Evolutionary conservation across 768 basidiomycete genomes (phyloP).

Genomic region (Pleurotus tuber-regium): DNA sequence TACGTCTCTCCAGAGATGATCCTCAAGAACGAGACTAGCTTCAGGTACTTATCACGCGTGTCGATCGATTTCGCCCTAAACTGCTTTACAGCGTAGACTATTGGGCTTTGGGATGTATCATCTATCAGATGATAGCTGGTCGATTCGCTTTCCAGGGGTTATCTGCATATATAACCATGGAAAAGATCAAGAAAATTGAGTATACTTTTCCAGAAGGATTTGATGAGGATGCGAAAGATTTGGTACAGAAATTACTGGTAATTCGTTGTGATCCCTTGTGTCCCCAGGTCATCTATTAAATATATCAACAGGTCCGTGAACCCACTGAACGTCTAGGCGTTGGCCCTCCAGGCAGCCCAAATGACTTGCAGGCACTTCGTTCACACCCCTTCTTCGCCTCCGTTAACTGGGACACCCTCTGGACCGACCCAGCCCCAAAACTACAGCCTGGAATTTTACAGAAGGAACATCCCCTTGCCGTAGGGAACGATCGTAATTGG

Average conservation of each 20-base stretch:
- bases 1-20: conserved; percentile 89
- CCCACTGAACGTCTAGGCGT: conserved; percentile 47
- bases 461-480: conserved; percentile 34
- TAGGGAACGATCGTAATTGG: conserved; percentile 40
- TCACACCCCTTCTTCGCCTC: conserved; percentile 50
- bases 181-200: conserved; percentile 87
- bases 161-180: conserved; percentile 93
- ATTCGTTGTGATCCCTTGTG: conserved; percentile 22
- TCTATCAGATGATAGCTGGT: conserved; percentile 92
- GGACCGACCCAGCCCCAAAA: conserved; percentile 52
- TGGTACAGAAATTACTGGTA: conserved; percentile 78
- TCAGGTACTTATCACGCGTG: conserved; percentile 46
- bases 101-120: conserved; percentile 93
- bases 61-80: conserved; percentile 5
- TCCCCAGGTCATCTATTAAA: not conserved
- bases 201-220: conserved; percentile 88
- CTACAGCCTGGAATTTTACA: conserved; percentile 54
- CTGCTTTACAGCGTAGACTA: conserved; percentile 71
- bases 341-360: conserved; percentile 32
- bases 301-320: conserved; percentile 26
- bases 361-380: conserved; percentile 44
- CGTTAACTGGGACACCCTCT: conserved; percentile 51
- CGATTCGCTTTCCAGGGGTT: conserved; percentile 88
- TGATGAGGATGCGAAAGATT: conserved; percentile 75
- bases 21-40: conserved; percentile 67